Percentiles rank a stretch among this genome's conserved stretches.
Evolutionary conservation across 352 stramenopile genomes (phyloP).

Genomic region (Pythium grandisporangium): DNA sequence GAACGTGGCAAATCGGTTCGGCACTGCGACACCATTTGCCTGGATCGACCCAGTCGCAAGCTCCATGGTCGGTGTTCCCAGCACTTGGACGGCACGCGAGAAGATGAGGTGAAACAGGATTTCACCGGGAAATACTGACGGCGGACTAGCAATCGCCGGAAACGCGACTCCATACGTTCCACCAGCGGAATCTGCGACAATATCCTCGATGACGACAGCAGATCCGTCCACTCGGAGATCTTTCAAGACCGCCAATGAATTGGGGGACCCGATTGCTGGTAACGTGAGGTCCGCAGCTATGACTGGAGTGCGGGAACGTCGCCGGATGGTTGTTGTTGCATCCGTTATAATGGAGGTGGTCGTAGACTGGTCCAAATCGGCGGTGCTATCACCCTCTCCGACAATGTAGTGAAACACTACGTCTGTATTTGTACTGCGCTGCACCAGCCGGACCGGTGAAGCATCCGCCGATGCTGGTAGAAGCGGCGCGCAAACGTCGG

Average conservation of each 20-base stretch:
- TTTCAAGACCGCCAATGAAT: slow-evolving; percentile 19
- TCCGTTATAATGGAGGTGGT: slow-evolving; percentile 18
- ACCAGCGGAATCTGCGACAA: slow-evolving; percentile 28
- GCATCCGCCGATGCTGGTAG: slow-evolving; percentile 21
- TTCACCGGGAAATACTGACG: slow-evolving; percentile 38
- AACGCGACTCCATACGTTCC: slow-evolving; percentile 59
- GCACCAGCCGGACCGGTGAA: slow-evolving; percentile 22
- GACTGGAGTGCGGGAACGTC: slow-evolving; percentile 18
- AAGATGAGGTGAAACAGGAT: slow-evolving; percentile 65
- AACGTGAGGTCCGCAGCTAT: slow-evolving; percentile 24
- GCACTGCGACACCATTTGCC: slow-evolving; percentile 25
- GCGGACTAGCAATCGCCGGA: slow-evolving; percentile 35
- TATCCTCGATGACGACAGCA: slow-evolving; percentile 27
- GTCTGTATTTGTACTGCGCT: slow-evolving; percentile 22
- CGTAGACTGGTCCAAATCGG: slow-evolving; percentile 19
- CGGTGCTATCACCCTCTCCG: slow-evolving; percentile 14
- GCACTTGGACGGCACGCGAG: slow-evolving; percentile 36
- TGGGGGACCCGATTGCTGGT: slow-evolving; percentile 14
- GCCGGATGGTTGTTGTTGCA: slow-evolving; percentile 14
- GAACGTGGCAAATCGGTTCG: slow-evolving; percentile 38
- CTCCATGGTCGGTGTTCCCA: slow-evolving; percentile 32
- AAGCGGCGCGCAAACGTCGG: slow-evolving; percentile 48
- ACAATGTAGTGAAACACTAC: slow-evolving; percentile 60
- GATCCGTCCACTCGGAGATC: slow-evolving; percentile 35
- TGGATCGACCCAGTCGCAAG: slow-evolving; percentile 49